Evolutionary conservation across 257 asterid species (phyloP).

Genomic region (Dorcoceras hygrometricum): DNA sequence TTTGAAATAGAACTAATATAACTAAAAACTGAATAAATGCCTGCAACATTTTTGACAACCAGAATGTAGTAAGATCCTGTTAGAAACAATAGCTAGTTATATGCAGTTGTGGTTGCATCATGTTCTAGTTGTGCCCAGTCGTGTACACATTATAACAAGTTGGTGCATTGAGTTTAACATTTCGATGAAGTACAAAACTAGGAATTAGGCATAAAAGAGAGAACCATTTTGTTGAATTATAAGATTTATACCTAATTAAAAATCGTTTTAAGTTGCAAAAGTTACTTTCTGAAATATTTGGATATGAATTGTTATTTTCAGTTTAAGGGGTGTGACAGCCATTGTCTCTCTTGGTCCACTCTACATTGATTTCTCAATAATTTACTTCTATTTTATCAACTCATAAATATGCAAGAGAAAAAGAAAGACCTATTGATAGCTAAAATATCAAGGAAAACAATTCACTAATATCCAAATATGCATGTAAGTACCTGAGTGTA

Average conservation of each 20-base stretch:
- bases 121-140: not conserved
- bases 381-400: no score
- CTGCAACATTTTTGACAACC: conserved; percentile 37
- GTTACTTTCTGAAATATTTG: not conserved
- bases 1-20: conserved; percentile 32
- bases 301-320: not conserved
- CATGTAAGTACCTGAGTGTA: conserved; percentile 53
- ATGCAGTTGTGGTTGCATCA: not conserved
- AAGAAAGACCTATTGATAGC: not conserved
- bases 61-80: conserved; percentile 1
- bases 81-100: not conserved
- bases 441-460: not conserved
- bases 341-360: no score
- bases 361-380: no score
- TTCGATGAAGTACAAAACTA: no score
- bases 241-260: not conserved
- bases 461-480: not conserved
- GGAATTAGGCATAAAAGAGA: no score
- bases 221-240: no score
- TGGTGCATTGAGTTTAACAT: no score
- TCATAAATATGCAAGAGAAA: no score
- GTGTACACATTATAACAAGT: not conserved
- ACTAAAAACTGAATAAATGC: conserved; percentile 51
- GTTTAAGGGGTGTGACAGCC: no score
- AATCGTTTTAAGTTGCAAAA: not conserved